Evolutionary conservation across 441 rosid species (phyloP).

Genomic region (Euphorbia celastroides): DNA sequence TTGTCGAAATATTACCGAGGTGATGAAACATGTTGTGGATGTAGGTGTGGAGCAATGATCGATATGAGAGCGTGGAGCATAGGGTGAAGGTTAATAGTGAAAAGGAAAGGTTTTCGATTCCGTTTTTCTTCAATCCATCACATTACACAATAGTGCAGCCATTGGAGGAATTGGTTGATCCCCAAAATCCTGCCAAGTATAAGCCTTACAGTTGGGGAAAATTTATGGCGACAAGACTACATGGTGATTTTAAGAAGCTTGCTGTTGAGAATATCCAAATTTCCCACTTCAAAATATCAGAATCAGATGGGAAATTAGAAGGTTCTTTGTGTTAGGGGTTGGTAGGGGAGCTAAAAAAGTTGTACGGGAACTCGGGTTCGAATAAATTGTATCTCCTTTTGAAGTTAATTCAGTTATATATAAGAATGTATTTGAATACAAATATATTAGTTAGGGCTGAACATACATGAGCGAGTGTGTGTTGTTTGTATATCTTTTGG

Average conservation of each 20-base stretch:
- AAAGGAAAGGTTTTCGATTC: slow-evolving; percentile 64
- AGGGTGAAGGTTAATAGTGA: slow-evolving; percentile 69
- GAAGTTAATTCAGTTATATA: too few relatives aligned
- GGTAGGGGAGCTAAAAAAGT: too few relatives aligned
- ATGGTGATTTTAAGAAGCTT: slow-evolving; percentile 61
- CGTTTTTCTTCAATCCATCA: slow-evolving; percentile 75
- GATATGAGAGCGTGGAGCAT: slow-evolving; percentile 85
- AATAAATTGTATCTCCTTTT: too few relatives aligned
- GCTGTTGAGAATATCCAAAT: slow-evolving; percentile 54
- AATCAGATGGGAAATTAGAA: background rate
- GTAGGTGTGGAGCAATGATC: slow-evolving; percentile 74
- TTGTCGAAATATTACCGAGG: too few relatives aligned
- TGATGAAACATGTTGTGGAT: slow-evolving; percentile 6
- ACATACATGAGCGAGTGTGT: too few relatives aligned
- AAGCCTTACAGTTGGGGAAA: slow-evolving; percentile 61
- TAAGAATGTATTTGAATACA: too few relatives aligned
- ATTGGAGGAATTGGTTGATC: slow-evolving; percentile 43
- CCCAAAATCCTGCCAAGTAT: slow-evolving; percentile 46
- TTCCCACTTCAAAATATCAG: slow-evolving; percentile 37
- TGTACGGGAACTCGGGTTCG: too few relatives aligned
- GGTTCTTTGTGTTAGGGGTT: too few relatives aligned
- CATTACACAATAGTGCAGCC: slow-evolving; percentile 65
- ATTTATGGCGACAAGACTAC: slow-evolving; percentile 36
- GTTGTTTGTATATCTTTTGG: too few relatives aligned
- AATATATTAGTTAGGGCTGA: too few relatives aligned